Evolutionary conservation across 176 grass and related monocot genomes (phyloP), one percentile per base, ranked within the genome.

Genomic region (Carex myosuroides): DNA sequence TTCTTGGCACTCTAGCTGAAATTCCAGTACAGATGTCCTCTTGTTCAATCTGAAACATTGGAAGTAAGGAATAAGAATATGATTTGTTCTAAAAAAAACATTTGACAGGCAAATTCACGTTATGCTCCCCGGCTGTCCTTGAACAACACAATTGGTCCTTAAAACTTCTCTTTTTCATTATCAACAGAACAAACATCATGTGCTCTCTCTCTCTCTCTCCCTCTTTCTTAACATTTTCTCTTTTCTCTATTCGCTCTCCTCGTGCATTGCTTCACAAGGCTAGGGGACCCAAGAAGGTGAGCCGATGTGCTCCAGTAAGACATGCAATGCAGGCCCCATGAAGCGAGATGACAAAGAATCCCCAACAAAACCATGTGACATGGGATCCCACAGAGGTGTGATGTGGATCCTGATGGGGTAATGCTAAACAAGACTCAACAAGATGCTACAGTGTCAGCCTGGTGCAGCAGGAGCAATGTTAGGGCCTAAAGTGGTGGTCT

Each of bases 1-100:
- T 79, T 97, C 94, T 81, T 92, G 94, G 84, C 92, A 92, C 61
- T 97, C 94, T 79, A 97, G 79, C 77, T 91, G 94, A 70, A 91
- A 88, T 62, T 97, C 94, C 80, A 97, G 84, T 81, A 92, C 89
- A 2, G 92, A 92, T 30, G 90, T 85, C 62, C 79, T 94, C 89
- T 92, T 97, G 85, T 92, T 89, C 87, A 92, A 92, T 66, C 94
- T 97, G 94, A 67, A 70, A 76, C 63, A 70, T 83, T 68, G 39
- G 29, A 81, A 81, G 41, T 22, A 81, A 48, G 17, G 17, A 44
- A 57, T 54, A 54, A 55, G 52, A 78, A 56, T 30, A 57, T 2
- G 1, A 35, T 78, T 71, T 21, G 6, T 71, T 78, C 14, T 17
- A 9, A 78, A 78, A 78, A 33, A 78, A 64, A 81, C n/a, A 89